Evolutionary conservation across 306 rosid genomes (phyloP), one percentile per base, ranked within the genome.

Genomic region (Medicago arabica): DNA sequence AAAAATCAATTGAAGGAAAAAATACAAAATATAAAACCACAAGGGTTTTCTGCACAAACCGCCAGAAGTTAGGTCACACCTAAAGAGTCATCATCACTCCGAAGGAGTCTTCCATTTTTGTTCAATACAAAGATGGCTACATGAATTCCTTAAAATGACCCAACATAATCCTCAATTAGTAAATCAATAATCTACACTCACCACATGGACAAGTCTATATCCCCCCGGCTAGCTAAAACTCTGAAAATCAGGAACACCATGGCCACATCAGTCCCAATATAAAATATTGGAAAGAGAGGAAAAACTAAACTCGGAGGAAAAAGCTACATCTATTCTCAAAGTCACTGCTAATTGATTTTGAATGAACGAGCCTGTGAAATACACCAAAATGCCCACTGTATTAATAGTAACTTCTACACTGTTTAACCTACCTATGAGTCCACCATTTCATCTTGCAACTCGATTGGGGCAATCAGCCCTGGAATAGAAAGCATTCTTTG

Each of bases 401-500:
- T 76, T 51, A 70, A 75, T 70, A 79, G 77, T 75, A 75, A 82
- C 81, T 78, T 47, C 83, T 71, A 58, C 55, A 18, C 34, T 51
- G 50, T 66, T 71, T 77, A 85, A 78, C 76, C 76, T 55, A 69
- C 79, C 80, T 81, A 95, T 14, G 98, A 90, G 83, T 96, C 99
- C 83, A 88, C 87, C 97, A 96, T 96, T 79, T 96, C 98, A 6
- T 96, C 99, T 81, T 92, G 99, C 83, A 96, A 86, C 83, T 96
- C 99, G 58, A 87, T 96, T 1, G 99, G 99, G 62, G 99, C 97
- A 54, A 96, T 92, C 15, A 96, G 98, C 74, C 99, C 99, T 0
- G 99, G 99, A 81, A 96, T 92, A 50, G 98, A 85, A 53, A 92
- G 97, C 97, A 92, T 92, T 57, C 99, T 87, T 82, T 96, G 97